Evolutionary conservation across 2,329 filamentous ascomycete species (phyloP), one percentile per base, ranked within the genome.

Genomic region (Tolypocladium ophioglossoides): DNA sequence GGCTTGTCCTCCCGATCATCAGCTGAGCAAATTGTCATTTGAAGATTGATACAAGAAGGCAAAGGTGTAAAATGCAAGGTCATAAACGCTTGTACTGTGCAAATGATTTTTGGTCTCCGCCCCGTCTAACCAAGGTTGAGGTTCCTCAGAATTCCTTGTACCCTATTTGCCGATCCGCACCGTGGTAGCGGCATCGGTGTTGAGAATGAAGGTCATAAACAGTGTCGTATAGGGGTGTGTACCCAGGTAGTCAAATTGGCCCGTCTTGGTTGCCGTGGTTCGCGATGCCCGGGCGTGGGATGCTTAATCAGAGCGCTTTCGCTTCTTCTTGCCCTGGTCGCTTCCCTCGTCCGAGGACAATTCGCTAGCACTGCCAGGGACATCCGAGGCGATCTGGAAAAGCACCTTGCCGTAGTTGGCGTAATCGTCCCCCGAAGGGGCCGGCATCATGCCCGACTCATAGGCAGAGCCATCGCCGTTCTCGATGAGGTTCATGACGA

Each of bases 401-500:
- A 95, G 82, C 44, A 89, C 86, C 66, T 86, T 85, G 61, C 89
- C 88, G 56, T 89, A 80, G 55, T 78, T 77, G 61, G 78, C 77
- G 55, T 84, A 83, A 57, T 89, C 86, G n/a, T 84, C 80, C 18
- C 77, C 75, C 41, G 77, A 68, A 16, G 70, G 62, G 7, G 68
- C 67, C 18, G 70, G 67, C 70, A 74, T 74, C 70, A 73, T 69
- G 54, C 70, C 70, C 55, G 64, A 70, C 59, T 73, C 71, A 51
- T 74, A 74, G 34, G 69, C 63, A 52, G 70, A 71, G 2, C 64
- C 68, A 5, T 89, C 86, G 46, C 80, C 79, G 54, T 86, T 81
- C 60, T 92, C 89, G 51, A 95, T 78, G 51, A 96, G 80, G 65
- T 89, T 89, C 86, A 97, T 92, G 65, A 95, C 85, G 61, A 96